Conservation (phyloP, 805 yeast genomes). For the Kuraishia floccosa region DNA sequence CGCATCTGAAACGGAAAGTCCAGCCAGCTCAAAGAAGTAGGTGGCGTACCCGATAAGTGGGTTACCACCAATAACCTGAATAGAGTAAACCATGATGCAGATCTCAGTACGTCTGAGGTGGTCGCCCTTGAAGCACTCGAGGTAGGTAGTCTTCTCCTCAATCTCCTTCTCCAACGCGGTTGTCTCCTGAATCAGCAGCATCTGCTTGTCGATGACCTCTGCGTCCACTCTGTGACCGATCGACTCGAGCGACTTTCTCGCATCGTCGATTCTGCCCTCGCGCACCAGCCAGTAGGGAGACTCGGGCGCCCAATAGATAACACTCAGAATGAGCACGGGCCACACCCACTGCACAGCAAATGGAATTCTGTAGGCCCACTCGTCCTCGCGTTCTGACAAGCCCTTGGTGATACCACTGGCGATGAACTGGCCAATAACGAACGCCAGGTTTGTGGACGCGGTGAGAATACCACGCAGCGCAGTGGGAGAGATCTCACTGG, state of each 20-base stretch:
- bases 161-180: conserved; percentile 31
- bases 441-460: conserved; percentile 38
- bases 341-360: conserved; percentile 53
- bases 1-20: conserved; percentile 7
- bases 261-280: conserved; percentile 27
- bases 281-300: conserved; percentile 47
- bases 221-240: conserved; percentile 8
- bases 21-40: conserved; percentile 17
- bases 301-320: conserved; percentile 38
- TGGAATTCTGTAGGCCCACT: conserved; percentile 25
- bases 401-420: conserved; percentile 37
- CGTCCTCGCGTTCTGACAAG: conserved; percentile 1
- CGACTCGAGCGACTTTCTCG: conserved; percentile 25
- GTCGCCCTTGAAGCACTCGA: conserved; percentile 36
- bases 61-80: conserved; percentile 52
- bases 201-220: conserved; percentile 1
- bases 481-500: conserved; percentile 45
- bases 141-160: conserved; percentile 17
- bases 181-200: conserved; percentile 10
- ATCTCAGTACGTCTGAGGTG: conserved; percentile 34
- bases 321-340: conserved; percentile 35
- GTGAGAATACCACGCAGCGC: conserved; percentile 38
- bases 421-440: conserved; percentile 47
- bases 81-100: conserved; percentile 37
- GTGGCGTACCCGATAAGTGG: conserved; percentile 51